Conservation (phyloP, 805 yeast genomes). For the Clavispora vitiphila region DNA sequence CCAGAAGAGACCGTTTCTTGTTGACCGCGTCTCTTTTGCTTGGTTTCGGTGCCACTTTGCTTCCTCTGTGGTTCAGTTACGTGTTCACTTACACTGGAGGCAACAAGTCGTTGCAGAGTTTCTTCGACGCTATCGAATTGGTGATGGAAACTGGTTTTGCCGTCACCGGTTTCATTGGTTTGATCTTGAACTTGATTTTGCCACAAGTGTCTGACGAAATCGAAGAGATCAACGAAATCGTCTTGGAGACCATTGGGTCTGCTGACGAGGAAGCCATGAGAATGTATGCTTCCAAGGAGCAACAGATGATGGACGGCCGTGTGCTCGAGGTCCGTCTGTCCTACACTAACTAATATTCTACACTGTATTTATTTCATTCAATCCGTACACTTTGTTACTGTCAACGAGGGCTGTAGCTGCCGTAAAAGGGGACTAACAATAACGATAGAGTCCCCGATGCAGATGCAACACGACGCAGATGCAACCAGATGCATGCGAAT, state of each 20-base stretch:
- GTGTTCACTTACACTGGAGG: slow-evolving; percentile 13
- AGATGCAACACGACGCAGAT: no score
- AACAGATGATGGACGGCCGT: slow-evolving; percentile 1
- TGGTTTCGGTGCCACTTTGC: slow-evolving; percentile 14
- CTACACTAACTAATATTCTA: not conserved
- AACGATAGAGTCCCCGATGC: no score
- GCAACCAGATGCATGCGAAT: no score
- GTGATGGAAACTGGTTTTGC: slow-evolving; percentile 17
- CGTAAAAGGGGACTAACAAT: no score
- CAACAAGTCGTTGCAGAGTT: slow-evolving; percentile 12
- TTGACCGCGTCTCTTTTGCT: slow-evolving; percentile 16
- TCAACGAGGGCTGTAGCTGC: no score
- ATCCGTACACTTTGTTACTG: not conserved
- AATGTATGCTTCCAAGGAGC: slow-evolving; percentile 13
- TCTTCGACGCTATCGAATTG: slow-evolving; percentile 14
- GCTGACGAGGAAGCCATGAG: slow-evolving; percentile 14
- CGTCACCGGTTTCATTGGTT: slow-evolving; percentile 14
- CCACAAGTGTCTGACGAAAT: slow-evolving; percentile 15
- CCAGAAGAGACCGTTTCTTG: slow-evolving; percentile 16
- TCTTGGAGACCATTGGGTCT: slow-evolving; percentile 16
- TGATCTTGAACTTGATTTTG: slow-evolving; percentile 15
- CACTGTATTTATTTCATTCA: not conserved
- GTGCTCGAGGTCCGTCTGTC: not conserved
- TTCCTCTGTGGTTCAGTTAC: slow-evolving; percentile 13
- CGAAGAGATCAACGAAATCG: slow-evolving; percentile 16